Evolutionary conservation across 192 early-diverging fungal species (phyloP).

Genomic region (Gamsiella multidivaricata): DNA sequence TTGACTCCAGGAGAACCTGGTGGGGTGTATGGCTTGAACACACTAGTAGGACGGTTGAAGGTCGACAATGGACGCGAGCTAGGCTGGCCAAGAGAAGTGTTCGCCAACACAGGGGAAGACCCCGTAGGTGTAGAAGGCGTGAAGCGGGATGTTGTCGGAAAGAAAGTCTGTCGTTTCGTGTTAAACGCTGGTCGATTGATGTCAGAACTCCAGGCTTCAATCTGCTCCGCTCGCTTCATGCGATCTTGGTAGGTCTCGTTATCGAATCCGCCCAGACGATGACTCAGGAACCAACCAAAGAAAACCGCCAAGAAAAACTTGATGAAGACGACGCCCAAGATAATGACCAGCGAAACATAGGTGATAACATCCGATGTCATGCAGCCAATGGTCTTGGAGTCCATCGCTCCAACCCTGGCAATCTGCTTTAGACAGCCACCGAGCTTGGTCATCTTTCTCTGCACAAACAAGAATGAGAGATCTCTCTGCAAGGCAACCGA

Average conservation of each 20-base stretch:
- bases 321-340: slow-evolving; percentile 71
- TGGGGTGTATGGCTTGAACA: slow-evolving; percentile 48
- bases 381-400: slow-evolving; percentile 84
- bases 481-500: slow-evolving; percentile 24
- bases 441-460: slow-evolving; percentile 45
- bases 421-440: slow-evolving; percentile 80
- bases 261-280: slow-evolving; percentile 78
- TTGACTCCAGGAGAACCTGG: slow-evolving; percentile 42
- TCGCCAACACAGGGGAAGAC: slow-evolving; percentile 11
- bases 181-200: slow-evolving; percentile 66
- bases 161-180: slow-evolving; percentile 52
- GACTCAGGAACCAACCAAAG: slow-evolving; percentile 86
- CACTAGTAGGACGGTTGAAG: slow-evolving; percentile 48
- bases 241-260: slow-evolving; percentile 73
- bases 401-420: slow-evolving; percentile 82
- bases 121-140: slow-evolving; percentile 54
- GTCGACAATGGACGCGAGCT: slow-evolving; percentile 38
- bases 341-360: slow-evolving; percentile 78
- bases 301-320: slow-evolving; percentile 81
- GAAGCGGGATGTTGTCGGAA: slow-evolving; percentile 44
- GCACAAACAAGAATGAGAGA: slow-evolving; percentile 60
- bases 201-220: slow-evolving; percentile 80
- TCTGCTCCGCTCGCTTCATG: slow-evolving; percentile 74
- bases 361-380: slow-evolving; percentile 82
- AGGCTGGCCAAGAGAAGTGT: slow-evolving; percentile 21